These are phyloP conservation scores for Stephanodiscus triporus DNA, from an alignment of 108 stramenopile genomes.

Conservation along the genomic window DNA sequence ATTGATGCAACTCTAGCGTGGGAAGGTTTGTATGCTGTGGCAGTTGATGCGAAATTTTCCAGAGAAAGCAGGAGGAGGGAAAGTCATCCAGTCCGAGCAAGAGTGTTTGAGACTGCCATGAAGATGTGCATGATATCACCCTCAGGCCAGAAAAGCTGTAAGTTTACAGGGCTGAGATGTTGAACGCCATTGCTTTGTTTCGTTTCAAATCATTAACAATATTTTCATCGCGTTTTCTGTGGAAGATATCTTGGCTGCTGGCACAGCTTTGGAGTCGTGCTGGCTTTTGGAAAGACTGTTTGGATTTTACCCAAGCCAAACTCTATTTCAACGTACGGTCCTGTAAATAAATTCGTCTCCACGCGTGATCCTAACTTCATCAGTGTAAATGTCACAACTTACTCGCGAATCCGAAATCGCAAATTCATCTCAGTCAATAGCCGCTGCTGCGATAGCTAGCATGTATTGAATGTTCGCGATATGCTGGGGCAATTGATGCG, in stretches of 20 bases:
- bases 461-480: constrained; percentile 55
- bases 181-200: not conserved
- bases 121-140: constrained; percentile 80
- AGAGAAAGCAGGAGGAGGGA: not conserved
- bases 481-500: constrained; percentile 53
- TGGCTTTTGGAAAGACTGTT: constrained; percentile 63
- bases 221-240: not conserved
- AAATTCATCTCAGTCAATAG: constrained; percentile 34
- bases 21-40: constrained; percentile 75
- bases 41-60: constrained; percentile 28
- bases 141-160: constrained; percentile 63
- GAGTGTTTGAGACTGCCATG: constrained; percentile 70
- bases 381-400: not conserved
- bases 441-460: constrained; percentile 71
- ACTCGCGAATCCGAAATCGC: not conserved
- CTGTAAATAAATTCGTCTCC: constrained; percentile 12
- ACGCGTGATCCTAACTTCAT: not conserved
- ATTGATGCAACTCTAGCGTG: constrained; percentile 49
- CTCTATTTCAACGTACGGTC: constrained; percentile 32
- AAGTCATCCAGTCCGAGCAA: constrained; percentile 25
- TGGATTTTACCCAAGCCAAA: constrained; percentile 59
- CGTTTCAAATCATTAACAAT: not conserved
- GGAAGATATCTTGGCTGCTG: constrained; percentile 77
- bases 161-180: constrained; percentile 10
- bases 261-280: constrained; percentile 78